Percentiles rank a stretch among this genome's conserved stretches.
These are phyloP conservation scores for Candida wancherniae DNA, from an alignment of 805 yeast genomes.

Conservation along the genomic window DNA sequence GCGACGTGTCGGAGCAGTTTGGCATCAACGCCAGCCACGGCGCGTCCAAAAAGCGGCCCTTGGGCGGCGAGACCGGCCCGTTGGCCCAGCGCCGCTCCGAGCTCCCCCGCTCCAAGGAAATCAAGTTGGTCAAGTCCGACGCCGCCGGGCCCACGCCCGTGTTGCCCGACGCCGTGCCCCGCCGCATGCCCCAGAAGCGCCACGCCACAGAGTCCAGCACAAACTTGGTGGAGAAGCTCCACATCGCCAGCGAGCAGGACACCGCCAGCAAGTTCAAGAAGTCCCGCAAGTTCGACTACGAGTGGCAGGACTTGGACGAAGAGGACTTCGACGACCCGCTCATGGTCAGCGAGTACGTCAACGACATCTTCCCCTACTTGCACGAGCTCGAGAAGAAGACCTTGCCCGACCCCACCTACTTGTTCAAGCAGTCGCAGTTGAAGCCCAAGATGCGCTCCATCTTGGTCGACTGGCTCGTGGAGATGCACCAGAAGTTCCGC, in stretches of 20 bases:
- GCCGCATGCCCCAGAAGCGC: conserved; percentile 43
- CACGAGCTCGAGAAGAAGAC: conserved; percentile 68
- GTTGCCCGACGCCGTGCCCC: conserved; percentile 1
- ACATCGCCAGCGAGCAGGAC: conserved; percentile 7
- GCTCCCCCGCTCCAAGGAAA: conserved; percentile 3
- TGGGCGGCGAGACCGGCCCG: conserved; percentile 30
- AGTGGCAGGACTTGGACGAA: conserved; percentile 71
- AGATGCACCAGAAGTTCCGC: conserved; percentile 79
- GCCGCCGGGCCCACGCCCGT: not conserved
- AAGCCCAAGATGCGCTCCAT: conserved; percentile 83
- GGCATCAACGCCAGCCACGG: conserved; percentile 16
- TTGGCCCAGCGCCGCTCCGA: conserved; percentile 18
- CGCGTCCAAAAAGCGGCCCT: conserved; percentile 25
- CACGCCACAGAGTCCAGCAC: conserved; percentile 53
- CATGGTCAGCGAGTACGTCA: conserved; percentile 91
- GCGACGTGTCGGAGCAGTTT: conserved; percentile 37
- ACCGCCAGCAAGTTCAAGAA: conserved; percentile 26
- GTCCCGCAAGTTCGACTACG: conserved; percentile 38
- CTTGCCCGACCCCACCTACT: conserved; percentile 66
- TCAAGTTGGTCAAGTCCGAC: conserved; percentile 7
- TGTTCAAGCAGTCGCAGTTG: conserved; percentile 58
- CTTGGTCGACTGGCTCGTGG: conserved; percentile 90
- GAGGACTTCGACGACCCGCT: conserved; percentile 66
- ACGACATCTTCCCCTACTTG: conserved; percentile 77
- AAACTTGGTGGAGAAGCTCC: conserved; percentile 22